Evolutionary conservation across 768 basidiomycete species (phyloP).

Genomic region (Lentinula detonsa): DNA sequence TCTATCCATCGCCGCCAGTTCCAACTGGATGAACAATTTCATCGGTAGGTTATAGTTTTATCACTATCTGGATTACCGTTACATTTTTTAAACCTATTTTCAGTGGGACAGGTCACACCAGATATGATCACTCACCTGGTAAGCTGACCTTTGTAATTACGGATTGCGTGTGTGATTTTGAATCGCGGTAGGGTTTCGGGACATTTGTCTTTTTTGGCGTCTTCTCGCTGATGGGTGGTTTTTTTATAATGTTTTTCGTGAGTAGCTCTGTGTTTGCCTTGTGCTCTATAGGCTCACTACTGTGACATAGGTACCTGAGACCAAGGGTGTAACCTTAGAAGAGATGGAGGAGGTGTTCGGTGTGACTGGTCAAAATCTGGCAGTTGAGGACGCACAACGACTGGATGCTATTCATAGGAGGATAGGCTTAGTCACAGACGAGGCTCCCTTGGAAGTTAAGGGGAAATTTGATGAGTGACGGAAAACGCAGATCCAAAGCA

Average conservation of each 20-base stretch:
- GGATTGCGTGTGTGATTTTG: constrained; percentile 30
- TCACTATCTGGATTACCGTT: background rate
- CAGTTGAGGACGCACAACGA: constrained; percentile 46
- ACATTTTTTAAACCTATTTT: constrained; percentile 2
- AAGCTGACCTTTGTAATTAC: background rate
- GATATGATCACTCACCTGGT: constrained; percentile 42
- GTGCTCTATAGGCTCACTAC: constrained; percentile 1
- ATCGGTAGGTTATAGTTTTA: constrained; percentile 37
- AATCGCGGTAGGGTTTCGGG: constrained; percentile 35
- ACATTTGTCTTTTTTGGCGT: constrained; percentile 78
- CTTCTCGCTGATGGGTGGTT: constrained; percentile 62
- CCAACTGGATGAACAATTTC: constrained; percentile 78
- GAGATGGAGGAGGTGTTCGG: constrained; percentile 81
- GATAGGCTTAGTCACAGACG: constrained; percentile 44
- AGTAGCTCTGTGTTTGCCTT: constrained; percentile 14
- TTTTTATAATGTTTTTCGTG: constrained; percentile 63
- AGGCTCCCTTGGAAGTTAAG: background rate
- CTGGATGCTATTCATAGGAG: constrained; percentile 49
- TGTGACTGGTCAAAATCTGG: constrained; percentile 39
- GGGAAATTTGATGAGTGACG: background rate
- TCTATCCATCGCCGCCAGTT: constrained; percentile 66
- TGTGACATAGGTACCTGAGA: constrained; percentile 52
- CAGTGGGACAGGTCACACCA: constrained; percentile 64
- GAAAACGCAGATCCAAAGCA: background rate
- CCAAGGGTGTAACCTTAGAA: constrained; percentile 66